Percentiles rank a stretch among this genome's conserved stretches.
Conservation (phyloP, 139 green algal species). For the Coelastrella sp. region DNA sequence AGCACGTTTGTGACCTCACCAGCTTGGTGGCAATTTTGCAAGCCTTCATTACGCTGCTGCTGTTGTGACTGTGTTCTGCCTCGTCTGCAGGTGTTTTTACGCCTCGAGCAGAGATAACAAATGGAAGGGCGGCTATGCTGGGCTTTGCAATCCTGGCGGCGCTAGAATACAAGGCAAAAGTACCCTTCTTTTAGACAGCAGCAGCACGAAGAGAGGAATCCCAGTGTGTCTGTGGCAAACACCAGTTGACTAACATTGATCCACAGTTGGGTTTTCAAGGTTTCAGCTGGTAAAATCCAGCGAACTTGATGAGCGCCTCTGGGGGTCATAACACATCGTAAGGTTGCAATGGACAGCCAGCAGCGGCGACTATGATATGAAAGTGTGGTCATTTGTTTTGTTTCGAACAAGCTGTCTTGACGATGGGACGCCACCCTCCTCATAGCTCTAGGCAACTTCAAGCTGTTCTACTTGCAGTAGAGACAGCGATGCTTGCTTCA, state of each 20-base stretch:
- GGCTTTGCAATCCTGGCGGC: constrained; percentile 65
- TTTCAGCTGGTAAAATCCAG: not conserved
- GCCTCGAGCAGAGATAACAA: constrained; percentile 79
- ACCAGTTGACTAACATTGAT: not conserved
- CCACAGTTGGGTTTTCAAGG: not conserved
- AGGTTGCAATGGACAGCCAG: too few relatives aligned
- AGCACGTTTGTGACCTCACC: not conserved
- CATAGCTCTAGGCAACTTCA: too few relatives aligned
- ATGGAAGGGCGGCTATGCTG: constrained; percentile 84
- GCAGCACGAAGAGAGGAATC: not conserved
- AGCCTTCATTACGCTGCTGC: too few relatives aligned
- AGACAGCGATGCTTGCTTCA: too few relatives aligned
- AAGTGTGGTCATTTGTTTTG: too few relatives aligned
- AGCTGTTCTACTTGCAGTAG: too few relatives aligned
- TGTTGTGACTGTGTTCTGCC: not conserved
- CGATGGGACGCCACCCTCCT: too few relatives aligned
- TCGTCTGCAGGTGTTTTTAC: constrained; percentile 63
- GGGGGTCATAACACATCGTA: too few relatives aligned
- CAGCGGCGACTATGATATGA: too few relatives aligned
- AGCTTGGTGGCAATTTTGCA: not conserved
- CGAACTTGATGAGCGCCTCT: too few relatives aligned
- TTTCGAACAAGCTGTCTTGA: too few relatives aligned
- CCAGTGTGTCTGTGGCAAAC: not conserved
- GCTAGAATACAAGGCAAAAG: constrained; percentile 67
- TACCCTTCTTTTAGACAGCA: constrained; percentile 70